Evolutionary conservation across 345 rosid genomes (phyloP).

Genomic region (Syzygium aqueum): DNA sequence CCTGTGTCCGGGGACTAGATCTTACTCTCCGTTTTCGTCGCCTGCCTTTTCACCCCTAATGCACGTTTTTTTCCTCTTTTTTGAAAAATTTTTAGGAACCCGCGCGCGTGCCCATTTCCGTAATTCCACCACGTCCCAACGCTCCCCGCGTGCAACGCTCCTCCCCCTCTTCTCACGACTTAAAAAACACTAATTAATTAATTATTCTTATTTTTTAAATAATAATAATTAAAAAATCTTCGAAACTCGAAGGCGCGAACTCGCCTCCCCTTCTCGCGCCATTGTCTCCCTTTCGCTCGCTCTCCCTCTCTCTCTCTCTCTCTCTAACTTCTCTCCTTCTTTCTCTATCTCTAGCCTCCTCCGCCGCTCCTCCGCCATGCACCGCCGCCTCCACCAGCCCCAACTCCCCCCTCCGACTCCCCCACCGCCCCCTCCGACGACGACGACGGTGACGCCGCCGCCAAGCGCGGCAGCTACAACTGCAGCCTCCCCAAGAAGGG

Average conservation of each 20-base stretch:
- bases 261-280: no score
- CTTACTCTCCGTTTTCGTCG: background rate
- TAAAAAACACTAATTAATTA: background rate
- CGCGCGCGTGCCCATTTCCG: slow-evolving; percentile 1
- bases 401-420: no score
- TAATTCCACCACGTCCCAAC: background rate
- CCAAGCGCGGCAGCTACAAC: slow-evolving; percentile 51
- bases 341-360: background rate
- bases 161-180: background rate
- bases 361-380: no score
- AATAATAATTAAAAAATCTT: background rate
- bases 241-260: slow-evolving; percentile 58
- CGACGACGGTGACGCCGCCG: no score
- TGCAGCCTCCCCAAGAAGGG: slow-evolving; percentile 93
- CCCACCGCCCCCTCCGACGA: slow-evolving; percentile 31
- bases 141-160: background rate
- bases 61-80: background rate
- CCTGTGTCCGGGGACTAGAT: background rate
- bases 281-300: background rate
- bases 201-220: no score
- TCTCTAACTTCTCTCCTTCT: no score
- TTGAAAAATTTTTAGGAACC: background rate
- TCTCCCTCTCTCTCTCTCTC: no score
- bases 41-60: background rate
- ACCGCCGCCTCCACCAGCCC: slow-evolving; percentile 20